phyloP scores from a whole-genome alignment of 768 basidiomycete species.

The Gymnopilus junonius region DNA sequence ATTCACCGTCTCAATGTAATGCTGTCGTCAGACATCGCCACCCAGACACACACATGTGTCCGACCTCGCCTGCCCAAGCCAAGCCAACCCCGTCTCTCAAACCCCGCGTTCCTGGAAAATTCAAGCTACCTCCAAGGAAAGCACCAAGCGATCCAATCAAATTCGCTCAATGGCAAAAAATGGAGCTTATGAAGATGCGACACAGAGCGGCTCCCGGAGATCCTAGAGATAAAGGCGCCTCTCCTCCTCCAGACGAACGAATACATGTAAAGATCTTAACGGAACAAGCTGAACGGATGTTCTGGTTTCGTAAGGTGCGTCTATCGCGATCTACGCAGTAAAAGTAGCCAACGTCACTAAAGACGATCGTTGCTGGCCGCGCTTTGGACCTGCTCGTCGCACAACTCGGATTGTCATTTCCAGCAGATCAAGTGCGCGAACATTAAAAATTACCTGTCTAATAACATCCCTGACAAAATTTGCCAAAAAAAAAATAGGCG shows the following conservation, averaged over 20 bases:
- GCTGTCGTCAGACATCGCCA: slow-evolving; percentile 63
- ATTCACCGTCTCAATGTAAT: slow-evolving; percentile 13
- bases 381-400: slow-evolving; percentile 59
- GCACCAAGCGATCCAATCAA: slow-evolving; percentile 56
- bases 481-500: slow-evolving; percentile 35
- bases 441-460: background rate
- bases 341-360: background rate
- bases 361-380: slow-evolving; percentile 63
- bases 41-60: slow-evolving; percentile 62
- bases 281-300: slow-evolving; percentile 45
- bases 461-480: background rate
- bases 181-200: slow-evolving; percentile 77
- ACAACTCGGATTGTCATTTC: slow-evolving; percentile 35
- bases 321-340: background rate
- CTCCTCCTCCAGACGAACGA: slow-evolving; percentile 57
- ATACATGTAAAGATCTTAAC: slow-evolving; percentile 55
- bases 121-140: slow-evolving; percentile 30
- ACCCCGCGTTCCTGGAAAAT: background rate
- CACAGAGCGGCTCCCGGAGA: slow-evolving; percentile 70
- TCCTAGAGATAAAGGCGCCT: slow-evolving; percentile 52
- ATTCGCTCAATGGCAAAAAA: slow-evolving; percentile 54
- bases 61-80: slow-evolving; percentile 27
- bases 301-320: slow-evolving; percentile 78
- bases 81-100: slow-evolving; percentile 9
- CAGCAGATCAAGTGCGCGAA: slow-evolving; percentile 36